Percentiles rank a stretch among this genome's conserved stretches.
phyloP scores from a whole-genome alignment of 2,329 filamentous ascomycete species.

The Mycosphaerelloides madeirae region DNA sequence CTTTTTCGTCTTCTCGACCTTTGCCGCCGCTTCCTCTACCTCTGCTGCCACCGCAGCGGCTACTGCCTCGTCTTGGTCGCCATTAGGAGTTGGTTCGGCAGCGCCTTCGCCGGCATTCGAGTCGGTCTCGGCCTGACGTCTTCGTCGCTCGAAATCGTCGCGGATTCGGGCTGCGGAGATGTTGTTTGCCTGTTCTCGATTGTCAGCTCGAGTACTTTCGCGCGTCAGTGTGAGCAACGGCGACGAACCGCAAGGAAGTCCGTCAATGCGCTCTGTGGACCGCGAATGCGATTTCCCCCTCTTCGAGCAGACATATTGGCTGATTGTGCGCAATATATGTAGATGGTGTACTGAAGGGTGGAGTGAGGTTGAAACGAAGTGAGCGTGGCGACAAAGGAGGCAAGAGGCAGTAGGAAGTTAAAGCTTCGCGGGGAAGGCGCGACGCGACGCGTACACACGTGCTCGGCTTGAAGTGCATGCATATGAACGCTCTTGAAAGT shows the following conservation, averaged over 20 bases:
- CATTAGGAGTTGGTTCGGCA: conserved; percentile 23
- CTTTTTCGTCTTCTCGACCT: conserved; percentile 47
- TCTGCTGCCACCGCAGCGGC: conserved; percentile 39
- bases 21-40: conserved; percentile 29
- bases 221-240: neutral
- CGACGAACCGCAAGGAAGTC: conserved; percentile 59
- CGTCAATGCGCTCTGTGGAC: conserved; percentile 62
- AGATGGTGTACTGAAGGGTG: neutral
- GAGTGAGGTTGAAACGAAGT: neutral
- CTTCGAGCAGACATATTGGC: conserved; percentile 33
- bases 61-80: conserved; percentile 29
- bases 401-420: neutral
- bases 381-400: neutral
- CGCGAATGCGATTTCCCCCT: conserved; percentile 47
- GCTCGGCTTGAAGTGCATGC: conserved; percentile 1
- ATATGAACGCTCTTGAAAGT: neutral
- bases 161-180: conserved; percentile 64
- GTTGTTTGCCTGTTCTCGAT: conserved; percentile 56
- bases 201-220: neutral
- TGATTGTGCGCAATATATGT: neutral
- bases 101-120: conserved; percentile 35
- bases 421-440: neutral
- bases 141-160: conserved; percentile 53
- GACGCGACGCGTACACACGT: neutral
- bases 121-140: conserved; percentile 45